Conservation (phyloP, 2,329 filamentous ascomycete species). For the Fusarium verticillioides region DNA sequence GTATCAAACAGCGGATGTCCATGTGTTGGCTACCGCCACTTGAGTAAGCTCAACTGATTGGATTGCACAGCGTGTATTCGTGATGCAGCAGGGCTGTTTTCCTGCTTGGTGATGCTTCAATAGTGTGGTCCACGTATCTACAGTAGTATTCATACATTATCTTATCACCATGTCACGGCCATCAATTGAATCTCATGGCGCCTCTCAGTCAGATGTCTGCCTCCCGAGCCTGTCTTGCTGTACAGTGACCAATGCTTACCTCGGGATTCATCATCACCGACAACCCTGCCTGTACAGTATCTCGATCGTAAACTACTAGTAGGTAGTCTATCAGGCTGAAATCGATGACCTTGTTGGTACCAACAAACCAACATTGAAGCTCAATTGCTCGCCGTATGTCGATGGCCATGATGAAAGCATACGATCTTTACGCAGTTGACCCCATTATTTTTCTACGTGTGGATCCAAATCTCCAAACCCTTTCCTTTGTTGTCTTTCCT, state of each 20-base stretch:
- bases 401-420: background rate
- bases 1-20: slow-evolving; percentile 6
- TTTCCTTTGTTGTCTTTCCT: slow-evolving; percentile 26
- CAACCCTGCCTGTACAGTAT: background rate
- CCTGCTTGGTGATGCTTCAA: slow-evolving; percentile 10
- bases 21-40: slow-evolving; percentile 30
- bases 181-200: background rate
- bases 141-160: slow-evolving; percentile 1
- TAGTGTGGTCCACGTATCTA: slow-evolving; percentile 17
- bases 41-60: slow-evolving; percentile 15
- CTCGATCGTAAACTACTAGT: background rate
- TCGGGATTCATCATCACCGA: background rate
- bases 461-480: slow-evolving; percentile 25
- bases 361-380: background rate
- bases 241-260: background rate
- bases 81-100: slow-evolving; percentile 17
- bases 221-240: background rate
- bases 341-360: background rate
- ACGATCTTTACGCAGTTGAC: slow-evolving; percentile 11
- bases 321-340: slow-evolving; percentile 4
- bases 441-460: slow-evolving; percentile 20
- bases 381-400: background rate
- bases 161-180: background rate
- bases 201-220: background rate
- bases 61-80: slow-evolving; percentile 6